A percentile compares a stretch with the other conserved stretches of the same genome.
These are phyloP conservation scores for Macadamia tetraphylla DNA, from an alignment of 164 flowering plant genomes.

Conservation along the genomic window DNA sequence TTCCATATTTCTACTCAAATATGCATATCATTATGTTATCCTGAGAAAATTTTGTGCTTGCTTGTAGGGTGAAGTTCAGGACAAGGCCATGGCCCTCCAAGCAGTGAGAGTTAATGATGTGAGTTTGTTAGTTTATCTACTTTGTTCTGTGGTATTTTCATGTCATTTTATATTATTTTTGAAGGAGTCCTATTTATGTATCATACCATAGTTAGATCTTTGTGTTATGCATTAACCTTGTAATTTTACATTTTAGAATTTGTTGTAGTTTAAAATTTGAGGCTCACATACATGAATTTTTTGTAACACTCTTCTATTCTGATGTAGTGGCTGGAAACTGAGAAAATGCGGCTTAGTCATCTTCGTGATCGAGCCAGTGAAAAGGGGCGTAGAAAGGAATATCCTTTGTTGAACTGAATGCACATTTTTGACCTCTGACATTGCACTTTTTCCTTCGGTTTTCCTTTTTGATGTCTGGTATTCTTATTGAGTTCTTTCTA, in stretches of 20 bases:
- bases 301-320: slow-evolving; percentile 8
- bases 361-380: slow-evolving; percentile 99
- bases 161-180: neutral
- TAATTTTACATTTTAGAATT: no score
- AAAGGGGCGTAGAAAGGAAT: slow-evolving; percentile 79
- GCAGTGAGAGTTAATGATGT: slow-evolving; percentile 74
- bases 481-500: no score
- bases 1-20: slow-evolving; percentile 1
- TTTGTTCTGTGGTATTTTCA: neutral
- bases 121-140: slow-evolving; percentile 5
- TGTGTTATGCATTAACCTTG: neutral
- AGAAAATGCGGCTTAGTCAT: slow-evolving; percentile 72
- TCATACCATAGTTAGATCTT: neutral
- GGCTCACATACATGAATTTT: neutral
- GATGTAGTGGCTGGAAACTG: slow-evolving; percentile 87
- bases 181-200: neutral
- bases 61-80: slow-evolving; percentile 84
- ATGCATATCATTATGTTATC: neutral
- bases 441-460: neutral
- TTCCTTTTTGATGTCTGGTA: no score
- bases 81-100: slow-evolving; percentile 76
- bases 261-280: no score
- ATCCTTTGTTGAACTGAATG: slow-evolving; percentile 50
- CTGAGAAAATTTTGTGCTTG: slow-evolving; percentile 8
- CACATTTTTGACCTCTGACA: neutral